These are phyloP conservation scores for Kodamaea kaohsiungensis DNA, from an alignment of 805 yeast species.

Conservation along the genomic window DNA sequence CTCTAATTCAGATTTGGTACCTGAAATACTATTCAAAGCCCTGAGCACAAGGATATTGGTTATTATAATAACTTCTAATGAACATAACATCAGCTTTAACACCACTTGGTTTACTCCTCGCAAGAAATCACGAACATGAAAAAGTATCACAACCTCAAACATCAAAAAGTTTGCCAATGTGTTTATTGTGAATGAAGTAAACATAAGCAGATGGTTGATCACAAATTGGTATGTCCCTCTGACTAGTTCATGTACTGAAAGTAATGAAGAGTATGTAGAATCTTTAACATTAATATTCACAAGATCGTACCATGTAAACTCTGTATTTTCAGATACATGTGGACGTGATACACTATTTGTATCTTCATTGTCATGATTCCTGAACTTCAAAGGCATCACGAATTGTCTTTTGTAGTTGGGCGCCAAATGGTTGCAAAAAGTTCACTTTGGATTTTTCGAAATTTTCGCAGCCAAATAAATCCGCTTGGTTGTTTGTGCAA, in stretches of 20 bases:
- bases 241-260: neutral
- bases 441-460: neutral
- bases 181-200: neutral
- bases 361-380: neutral
- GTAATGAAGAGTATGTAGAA: neutral
- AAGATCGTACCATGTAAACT: neutral
- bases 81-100: slow-evolving; percentile 4
- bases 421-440: neutral
- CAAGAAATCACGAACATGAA: slow-evolving; percentile 11
- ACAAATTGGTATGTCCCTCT: neutral
- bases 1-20: slow-evolving; percentile 8
- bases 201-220: neutral
- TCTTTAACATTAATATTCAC: neutral
- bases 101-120: slow-evolving; percentile 4
- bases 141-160: slow-evolving; percentile 14
- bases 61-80: slow-evolving; percentile 11
- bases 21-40: slow-evolving; percentile 8
- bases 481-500: neutral
- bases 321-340: neutral
- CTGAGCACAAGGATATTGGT: slow-evolving; percentile 8
- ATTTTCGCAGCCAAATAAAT: neutral
- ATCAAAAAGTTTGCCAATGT: slow-evolving; percentile 6
- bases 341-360: neutral
- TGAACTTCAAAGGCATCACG: neutral
- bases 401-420: neutral